Evolutionary conservation across 495 filamentous ascomycete genomes (phyloP).

Genomic region (Penicillium crystallinum): DNA sequence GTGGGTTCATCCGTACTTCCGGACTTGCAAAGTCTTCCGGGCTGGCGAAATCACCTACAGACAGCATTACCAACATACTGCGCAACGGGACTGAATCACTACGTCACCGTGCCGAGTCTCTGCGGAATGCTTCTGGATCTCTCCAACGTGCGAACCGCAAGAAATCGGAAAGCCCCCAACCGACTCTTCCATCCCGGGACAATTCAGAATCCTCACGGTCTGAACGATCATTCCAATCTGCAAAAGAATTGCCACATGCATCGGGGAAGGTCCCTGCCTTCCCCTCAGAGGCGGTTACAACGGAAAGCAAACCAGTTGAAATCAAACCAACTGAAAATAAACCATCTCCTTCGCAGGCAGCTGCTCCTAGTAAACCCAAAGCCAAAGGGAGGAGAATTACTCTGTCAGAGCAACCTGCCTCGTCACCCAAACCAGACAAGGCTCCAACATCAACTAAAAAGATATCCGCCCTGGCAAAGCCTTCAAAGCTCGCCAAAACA

Average conservation of each 20-base stretch:
- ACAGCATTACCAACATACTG: conserved; percentile 21
- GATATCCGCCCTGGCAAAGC: conserved; percentile 2
- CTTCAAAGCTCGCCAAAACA: not conserved
- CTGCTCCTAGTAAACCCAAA: not conserved
- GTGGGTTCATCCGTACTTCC: conserved; percentile 41
- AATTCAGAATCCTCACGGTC: conserved; percentile 26
- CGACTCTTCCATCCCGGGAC: conserved; percentile 16
- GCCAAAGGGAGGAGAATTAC: conserved; percentile 1
- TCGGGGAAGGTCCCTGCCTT: conserved; percentile 10
- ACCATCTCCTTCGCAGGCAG: not conserved
- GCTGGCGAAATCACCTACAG: conserved; percentile 28
- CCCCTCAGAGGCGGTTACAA: not conserved
- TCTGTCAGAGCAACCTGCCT: not conserved
- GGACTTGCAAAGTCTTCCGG: conserved; percentile 26
- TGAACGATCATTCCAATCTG: conserved; percentile 12
- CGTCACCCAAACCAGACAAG: not conserved
- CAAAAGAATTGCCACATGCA: conserved; percentile 4
- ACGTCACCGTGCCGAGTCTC: conserved; percentile 19
- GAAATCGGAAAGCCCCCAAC: conserved; percentile 11
- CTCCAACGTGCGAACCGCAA: conserved; percentile 12
- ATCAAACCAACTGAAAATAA: not conserved
- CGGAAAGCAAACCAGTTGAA: not conserved
- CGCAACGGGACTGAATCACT: conserved; percentile 23
- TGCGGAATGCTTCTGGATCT: conserved; percentile 16
- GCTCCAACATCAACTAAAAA: not conserved